phyloP scores from a whole-genome alignment of 768 basidiomycete genomes.

The Gloeophyllum trabeum region DNA sequence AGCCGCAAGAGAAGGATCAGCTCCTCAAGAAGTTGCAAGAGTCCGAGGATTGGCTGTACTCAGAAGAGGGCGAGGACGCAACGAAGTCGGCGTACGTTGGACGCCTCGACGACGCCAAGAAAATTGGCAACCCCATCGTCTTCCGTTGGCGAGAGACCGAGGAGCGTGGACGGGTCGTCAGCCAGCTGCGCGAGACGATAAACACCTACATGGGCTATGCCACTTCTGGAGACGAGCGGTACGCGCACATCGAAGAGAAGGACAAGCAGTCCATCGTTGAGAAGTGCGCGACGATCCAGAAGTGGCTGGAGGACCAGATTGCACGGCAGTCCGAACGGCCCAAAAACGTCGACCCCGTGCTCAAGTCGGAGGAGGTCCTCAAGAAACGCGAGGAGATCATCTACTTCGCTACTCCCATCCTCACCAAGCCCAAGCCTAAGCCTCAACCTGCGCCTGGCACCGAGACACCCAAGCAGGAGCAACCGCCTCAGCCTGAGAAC shows the following conservation, averaged over 20 bases:
- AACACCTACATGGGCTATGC: conserved; percentile 81
- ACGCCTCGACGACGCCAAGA: conserved; percentile 76
- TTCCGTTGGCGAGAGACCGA: conserved; percentile 78
- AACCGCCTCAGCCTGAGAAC: conserved; percentile 41
- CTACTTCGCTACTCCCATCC: conserved; percentile 82
- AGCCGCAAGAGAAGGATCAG: conserved; percentile 65
- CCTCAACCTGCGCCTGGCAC: conserved; percentile 49
- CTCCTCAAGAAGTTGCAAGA: conserved; percentile 60
- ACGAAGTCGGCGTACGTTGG: conserved; percentile 89
- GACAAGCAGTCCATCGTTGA: conserved; percentile 83
- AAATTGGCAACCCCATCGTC: conserved; percentile 77
- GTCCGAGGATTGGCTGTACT: conserved; percentile 96
- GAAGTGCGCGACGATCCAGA: conserved; percentile 78
- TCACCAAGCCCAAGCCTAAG: conserved; percentile 90
- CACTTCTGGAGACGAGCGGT: conserved; percentile 76
- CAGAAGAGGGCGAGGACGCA: conserved; percentile 92
- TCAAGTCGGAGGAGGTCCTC: conserved; percentile 71
- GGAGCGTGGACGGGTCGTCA: conserved; percentile 61
- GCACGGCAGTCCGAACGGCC: conserved; percentile 77
- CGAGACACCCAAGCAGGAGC: conserved; percentile 61
- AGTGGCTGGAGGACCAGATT: conserved; percentile 94
- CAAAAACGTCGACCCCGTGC: conserved; percentile 81
- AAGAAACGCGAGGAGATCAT: conserved; percentile 92
- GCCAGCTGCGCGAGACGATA: conserved; percentile 77
- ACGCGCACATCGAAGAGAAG: conserved; percentile 81